Percentiles rank a stretch among this genome's conserved stretches.
These are phyloP conservation scores for Rosellinia necatrix DNA, from an alignment of 2,329 filamentous ascomycete genomes.

Conservation along the genomic window DNA sequence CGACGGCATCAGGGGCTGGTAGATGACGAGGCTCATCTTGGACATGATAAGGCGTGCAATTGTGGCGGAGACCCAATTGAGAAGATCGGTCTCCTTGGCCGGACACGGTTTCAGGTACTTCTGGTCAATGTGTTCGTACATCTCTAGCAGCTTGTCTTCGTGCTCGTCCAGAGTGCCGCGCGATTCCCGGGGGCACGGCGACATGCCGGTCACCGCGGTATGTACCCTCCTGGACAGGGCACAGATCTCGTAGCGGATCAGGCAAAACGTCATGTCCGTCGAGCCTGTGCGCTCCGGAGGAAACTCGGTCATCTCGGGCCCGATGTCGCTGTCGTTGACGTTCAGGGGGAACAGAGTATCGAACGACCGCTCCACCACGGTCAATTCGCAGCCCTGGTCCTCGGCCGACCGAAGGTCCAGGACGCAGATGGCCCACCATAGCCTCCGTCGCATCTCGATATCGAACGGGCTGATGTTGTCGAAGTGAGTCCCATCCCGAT, in stretches of 20 bases:
- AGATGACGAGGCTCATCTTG: slow-evolving; percentile 60
- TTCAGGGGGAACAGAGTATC: slow-evolving; percentile 62
- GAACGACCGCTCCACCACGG: slow-evolving; percentile 50
- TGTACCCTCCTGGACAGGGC: slow-evolving; percentile 47
- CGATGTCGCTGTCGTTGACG: slow-evolving; percentile 59
- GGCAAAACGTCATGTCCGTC: slow-evolving; percentile 57
- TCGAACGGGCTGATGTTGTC: slow-evolving; percentile 62
- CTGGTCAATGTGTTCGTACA: slow-evolving; percentile 55
- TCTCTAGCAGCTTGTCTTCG: slow-evolving; percentile 50
- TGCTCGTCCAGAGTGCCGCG: slow-evolving; percentile 48
- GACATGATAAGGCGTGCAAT: slow-evolving; percentile 55
- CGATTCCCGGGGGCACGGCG: slow-evolving; percentile 40
- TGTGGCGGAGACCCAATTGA: slow-evolving; percentile 57
- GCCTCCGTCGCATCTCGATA: slow-evolving; percentile 63
- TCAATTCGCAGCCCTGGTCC: slow-evolving; percentile 59
- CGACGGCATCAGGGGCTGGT: slow-evolving; percentile 55
- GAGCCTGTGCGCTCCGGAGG: slow-evolving; percentile 54
- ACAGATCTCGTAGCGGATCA: slow-evolving; percentile 51
- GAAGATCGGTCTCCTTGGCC: slow-evolving; percentile 48
- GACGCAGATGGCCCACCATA: slow-evolving; percentile 66
- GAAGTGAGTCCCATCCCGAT: slow-evolving; percentile 60
- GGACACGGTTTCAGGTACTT: slow-evolving; percentile 58
- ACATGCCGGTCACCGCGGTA: slow-evolving; percentile 42
- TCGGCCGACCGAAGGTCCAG: slow-evolving; percentile 65
- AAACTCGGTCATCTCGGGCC: slow-evolving; percentile 50